These are phyloP conservation scores for Mrakia hoshinonis DNA, from an alignment of 768 basidiomycete species.

Conservation along the genomic window DNA sequence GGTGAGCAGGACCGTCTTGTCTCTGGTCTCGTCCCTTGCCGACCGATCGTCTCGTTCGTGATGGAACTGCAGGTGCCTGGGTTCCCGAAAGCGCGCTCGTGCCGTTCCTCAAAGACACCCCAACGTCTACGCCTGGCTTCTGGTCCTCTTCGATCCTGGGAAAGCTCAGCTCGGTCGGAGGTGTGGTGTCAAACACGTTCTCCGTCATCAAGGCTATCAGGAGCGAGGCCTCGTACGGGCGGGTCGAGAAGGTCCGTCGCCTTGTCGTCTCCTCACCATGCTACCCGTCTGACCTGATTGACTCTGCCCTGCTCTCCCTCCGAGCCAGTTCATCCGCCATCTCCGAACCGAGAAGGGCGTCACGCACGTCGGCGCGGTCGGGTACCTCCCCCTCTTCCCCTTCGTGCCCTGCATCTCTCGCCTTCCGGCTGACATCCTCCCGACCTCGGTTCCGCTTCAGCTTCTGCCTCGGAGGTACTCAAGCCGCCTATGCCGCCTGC, in stretches of 20 bases:
- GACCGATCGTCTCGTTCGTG: background rate
- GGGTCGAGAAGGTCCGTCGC: background rate
- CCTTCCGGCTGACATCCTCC: background rate
- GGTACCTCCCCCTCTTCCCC: background rate
- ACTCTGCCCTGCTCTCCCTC: background rate
- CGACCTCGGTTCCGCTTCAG: background rate
- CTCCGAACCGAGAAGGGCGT: conserved; percentile 5
- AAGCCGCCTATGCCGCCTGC: background rate
- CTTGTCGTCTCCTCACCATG: background rate
- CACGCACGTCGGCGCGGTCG: background rate
- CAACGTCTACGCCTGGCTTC: background rate
- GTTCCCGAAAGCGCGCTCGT: background rate
- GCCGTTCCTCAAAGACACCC: conserved; percentile 1
- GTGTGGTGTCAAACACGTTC: background rate
- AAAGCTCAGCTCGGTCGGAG: background rate
- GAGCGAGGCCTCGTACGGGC: background rate
- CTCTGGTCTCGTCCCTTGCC: background rate
- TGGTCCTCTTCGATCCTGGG: background rate
- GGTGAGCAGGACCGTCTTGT: background rate
- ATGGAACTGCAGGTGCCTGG: background rate
- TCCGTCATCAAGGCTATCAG: background rate
- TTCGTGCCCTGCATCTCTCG: background rate
- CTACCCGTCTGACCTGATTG: background rate
- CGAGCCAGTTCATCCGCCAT: background rate
- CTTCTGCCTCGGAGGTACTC: background rate